Base-by-base conservation (phyloP, 2,329 filamentous ascomycete genomes). In the Alternaria infectoria region DNA sequence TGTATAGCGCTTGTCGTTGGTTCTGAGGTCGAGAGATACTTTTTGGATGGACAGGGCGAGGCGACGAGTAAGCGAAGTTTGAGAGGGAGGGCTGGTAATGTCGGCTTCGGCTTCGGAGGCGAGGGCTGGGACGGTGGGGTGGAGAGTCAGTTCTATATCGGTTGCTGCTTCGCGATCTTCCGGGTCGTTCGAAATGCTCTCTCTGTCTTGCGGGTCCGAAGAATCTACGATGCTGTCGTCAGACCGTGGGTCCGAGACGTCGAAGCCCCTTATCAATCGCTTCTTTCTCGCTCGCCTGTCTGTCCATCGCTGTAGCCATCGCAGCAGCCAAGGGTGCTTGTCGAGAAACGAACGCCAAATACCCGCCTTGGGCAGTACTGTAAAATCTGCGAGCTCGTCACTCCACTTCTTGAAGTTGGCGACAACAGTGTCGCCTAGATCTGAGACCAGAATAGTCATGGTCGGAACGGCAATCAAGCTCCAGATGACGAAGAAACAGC, bases 401-500 rank as follows among this genome's bases (percentile, higher is more conserved):
- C 88, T 89, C 54, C 85, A 86, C n/a, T 83, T 83, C 69, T 91
- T 90, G 78, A 91, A 89, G 43, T 83, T 84, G 3, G 82, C 81
- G 12, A 97, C 90, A 19, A 97, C 86, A 0, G 94, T 97, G 72
- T 96, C 91, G 23, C 91, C 92, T 62, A 96, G 66, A 57, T 80
- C 73, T 0, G 69, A 74, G 10, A 80, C 72, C 12, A 97, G 86
- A 17, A 97, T 90, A 0, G 94, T 97, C 86, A 94, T 94, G 3
- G 92, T 94, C 0, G 94, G 94, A 4, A 97, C 85, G 0, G 93
- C 93, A 25, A 97, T 86, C 1, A 97, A 79, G 13, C 90, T 92
- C 94, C 94, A 97, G 59, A 97, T 90, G n/a, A 97, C 92, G 72
- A 97, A 97, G 77, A 97, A 97, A 0, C 92, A 88, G 58, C 92